A percentile compares a stretch with the other conserved stretches of the same genome.
phyloP scores from a whole-genome alignment of 2,329 filamentous ascomycete species.

The Westerdykella sp. region DNA sequence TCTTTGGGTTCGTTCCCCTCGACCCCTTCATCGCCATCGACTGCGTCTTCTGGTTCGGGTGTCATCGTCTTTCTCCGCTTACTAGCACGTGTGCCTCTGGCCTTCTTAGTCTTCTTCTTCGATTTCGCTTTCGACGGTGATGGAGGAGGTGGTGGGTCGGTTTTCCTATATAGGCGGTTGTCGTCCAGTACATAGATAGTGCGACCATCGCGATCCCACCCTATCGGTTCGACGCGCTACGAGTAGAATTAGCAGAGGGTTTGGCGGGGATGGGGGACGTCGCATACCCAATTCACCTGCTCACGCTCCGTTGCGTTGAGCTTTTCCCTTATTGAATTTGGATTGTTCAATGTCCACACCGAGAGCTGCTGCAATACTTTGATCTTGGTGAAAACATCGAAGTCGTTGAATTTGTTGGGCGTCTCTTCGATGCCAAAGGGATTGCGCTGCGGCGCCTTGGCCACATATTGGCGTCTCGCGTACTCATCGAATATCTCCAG shows the following conservation, averaged over 20 bases:
- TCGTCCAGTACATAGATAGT: conserved; percentile 90
- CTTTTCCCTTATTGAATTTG: conserved; percentile 77
- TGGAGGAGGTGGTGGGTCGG: conserved; percentile 62
- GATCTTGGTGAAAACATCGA: conserved; percentile 78
- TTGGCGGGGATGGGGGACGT: neutral
- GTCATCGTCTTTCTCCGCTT: conserved; percentile 63
- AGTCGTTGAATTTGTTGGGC: conserved; percentile 68
- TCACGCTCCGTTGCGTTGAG: conserved; percentile 79
- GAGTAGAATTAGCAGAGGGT: conserved; percentile 13
- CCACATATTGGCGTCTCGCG: conserved; percentile 76
- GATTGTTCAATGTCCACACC: conserved; percentile 80
- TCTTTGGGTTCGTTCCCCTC: conserved; percentile 30
- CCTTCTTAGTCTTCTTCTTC: conserved; percentile 52
- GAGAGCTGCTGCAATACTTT: conserved; percentile 81
- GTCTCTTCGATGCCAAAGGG: conserved; percentile 76
- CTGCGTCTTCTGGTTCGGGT: conserved; percentile 36
- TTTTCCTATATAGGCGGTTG: conserved; percentile 82
- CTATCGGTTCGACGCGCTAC: conserved; percentile 67
- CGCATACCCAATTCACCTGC: conserved; percentile 73
- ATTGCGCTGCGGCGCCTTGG: conserved; percentile 73
- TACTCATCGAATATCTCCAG: conserved; percentile 90
- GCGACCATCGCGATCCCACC: conserved; percentile 82
- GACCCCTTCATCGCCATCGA: conserved; percentile 28
- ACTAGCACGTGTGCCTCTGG: conserved; percentile 54
- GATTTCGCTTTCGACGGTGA: conserved; percentile 47